Base-by-base conservation (phyloP, 805 yeast species). In the Alloascoidea africana region DNA sequence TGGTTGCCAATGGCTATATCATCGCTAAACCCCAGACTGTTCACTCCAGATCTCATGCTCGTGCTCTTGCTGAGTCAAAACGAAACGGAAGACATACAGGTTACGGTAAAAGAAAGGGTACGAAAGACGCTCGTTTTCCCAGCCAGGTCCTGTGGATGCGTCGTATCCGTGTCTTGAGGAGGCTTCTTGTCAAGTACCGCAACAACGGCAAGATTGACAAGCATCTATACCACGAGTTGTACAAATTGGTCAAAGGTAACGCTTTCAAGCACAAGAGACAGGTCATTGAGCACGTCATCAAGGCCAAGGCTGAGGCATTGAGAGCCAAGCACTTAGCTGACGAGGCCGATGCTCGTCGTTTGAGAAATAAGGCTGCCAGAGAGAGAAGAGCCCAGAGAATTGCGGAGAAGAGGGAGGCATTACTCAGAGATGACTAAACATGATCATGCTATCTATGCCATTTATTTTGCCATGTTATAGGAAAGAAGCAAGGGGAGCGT, bases 81-180 rank as follows among this genome's bases (percentile, higher is more conserved):
- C 78, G 85, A 68, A 77, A 77, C 60, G 98, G 98, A 73, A 89
- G 98, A 75, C 98, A 91, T 86, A 79, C 81, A 70, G 98, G 98
- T 78, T 84, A 76, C 86, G 98, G 98, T 91, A 91, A 91, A 85
- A 87, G 98, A 80, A 91, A 91, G 83, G 98, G 98, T 91, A 91
- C 98, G 70, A 85, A 79, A 64, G 94, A 91, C 68, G 98, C 98
- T 54, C 87, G 98, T 76, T 84, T 91, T 94, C 91, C 97, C 66
- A 68, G 94, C 57, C 89, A 84, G 70, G 95, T 85, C 54, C 72
- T 91, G 62, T 91, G 98, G 98, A 87, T 91, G 87, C 87, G 98
- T 81, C 91, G 97, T 79, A 83, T 85, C 72, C 85, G 98, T 73
- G 98, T 91, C 61, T 82, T 91, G 68, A 91, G 98, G 78, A 86